phyloP scores from a whole-genome alignment of 2,329 filamentous ascomycete genomes.

The Ceratocystis huliohia region DNA sequence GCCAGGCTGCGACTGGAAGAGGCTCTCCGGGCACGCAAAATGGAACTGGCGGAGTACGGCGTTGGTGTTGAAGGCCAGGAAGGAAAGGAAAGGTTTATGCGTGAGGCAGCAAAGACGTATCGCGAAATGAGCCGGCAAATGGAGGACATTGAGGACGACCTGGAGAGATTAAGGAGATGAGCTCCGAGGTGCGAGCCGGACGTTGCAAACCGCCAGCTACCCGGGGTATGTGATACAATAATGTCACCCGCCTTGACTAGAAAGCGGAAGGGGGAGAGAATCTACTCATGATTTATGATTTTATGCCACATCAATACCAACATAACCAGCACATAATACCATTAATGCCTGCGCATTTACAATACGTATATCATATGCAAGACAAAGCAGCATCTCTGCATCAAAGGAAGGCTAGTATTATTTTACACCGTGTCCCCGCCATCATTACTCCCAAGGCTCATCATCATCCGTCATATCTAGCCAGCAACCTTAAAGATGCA shows the following conservation, averaged over 20 bases:
- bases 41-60: constrained; percentile 39
- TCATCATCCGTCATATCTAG: constrained; percentile 27
- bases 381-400: neutral
- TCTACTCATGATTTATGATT: neutral
- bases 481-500: constrained; percentile 75
- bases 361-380: neutral
- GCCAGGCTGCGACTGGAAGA: constrained; percentile 36
- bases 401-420: constrained; percentile 18
- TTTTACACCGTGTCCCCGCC: neutral
- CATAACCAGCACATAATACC: neutral
- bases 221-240: constrained; percentile 10
- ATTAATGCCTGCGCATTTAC: neutral
- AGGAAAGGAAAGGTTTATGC: constrained; percentile 38
- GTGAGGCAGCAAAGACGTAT: constrained; percentile 42
- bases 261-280: neutral
- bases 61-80: constrained; percentile 30
- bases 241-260: neutral
- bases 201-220: too few relatives aligned
- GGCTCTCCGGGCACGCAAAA: constrained; percentile 31
- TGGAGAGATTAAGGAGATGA: constrained; percentile 29
- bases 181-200: too few relatives aligned
- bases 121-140: constrained; percentile 39
- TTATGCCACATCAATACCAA: neutral
- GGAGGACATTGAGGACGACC: constrained; percentile 37
- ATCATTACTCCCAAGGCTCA: neutral